Evolutionary conservation across 257 asterid genomes (phyloP).

Genomic region (Capsicum baccatum): DNA sequence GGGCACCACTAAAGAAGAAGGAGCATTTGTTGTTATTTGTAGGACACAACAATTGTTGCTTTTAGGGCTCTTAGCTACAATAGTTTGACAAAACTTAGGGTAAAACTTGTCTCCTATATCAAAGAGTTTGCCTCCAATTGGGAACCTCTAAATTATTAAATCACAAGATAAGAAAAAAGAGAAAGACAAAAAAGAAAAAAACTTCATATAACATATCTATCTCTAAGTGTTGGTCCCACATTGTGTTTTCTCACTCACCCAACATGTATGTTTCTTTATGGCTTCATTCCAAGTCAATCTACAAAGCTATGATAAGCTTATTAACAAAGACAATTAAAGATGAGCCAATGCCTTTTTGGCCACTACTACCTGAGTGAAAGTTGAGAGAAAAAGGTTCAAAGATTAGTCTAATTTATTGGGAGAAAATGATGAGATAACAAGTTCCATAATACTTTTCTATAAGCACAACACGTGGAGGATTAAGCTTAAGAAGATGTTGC

Average conservation of each 20-base stretch:
- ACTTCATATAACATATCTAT: not conserved
- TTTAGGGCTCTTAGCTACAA: constrained; percentile 38
- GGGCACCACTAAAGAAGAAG: constrained; percentile 34
- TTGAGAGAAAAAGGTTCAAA: constrained; percentile 22
- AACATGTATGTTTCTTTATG: constrained; percentile 27
- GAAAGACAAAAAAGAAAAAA: not conserved
- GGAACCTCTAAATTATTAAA: constrained; percentile 31
- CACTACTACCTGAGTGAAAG: constrained; percentile 8
- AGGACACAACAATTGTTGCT: constrained; percentile 36
- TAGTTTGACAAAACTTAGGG: constrained; percentile 39
- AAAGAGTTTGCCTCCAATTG: constrained; percentile 32
- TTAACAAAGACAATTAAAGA: constrained; percentile 31
- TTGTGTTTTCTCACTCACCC: constrained; percentile 40
- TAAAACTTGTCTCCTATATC: constrained; percentile 37
- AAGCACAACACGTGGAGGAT: constrained; percentile 36
- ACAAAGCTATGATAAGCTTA: constrained; percentile 15
- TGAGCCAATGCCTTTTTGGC: constrained; percentile 27
- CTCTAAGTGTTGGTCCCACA: constrained; percentile 38
- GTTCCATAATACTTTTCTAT: not conserved
- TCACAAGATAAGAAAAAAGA: constrained; percentile 21
- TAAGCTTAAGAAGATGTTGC: constrained; percentile 31
- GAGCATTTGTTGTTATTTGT: constrained; percentile 27
- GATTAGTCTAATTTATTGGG: not conserved
- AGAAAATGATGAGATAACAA: constrained; percentile 21
- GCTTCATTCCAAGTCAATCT: constrained; percentile 31